A percentile compares a stretch with the other conserved stretches of the same genome.
Evolutionary conservation across 352 stramenopile species (phyloP).

Genomic region (Bremia lactucae): DNA sequence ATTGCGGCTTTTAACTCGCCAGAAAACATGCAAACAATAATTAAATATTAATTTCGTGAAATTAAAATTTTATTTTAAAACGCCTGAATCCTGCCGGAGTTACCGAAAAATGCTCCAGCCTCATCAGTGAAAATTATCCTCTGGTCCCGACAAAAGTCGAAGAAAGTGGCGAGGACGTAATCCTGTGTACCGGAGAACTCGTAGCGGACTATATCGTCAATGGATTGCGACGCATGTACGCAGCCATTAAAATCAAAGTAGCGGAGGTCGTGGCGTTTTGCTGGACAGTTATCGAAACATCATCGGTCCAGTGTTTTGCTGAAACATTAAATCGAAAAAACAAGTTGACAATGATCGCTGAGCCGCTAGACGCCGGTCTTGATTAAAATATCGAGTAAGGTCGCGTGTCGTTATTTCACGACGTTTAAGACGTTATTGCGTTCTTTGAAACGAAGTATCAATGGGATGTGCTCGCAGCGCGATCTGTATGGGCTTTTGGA

Average conservation of each 20-base stretch:
- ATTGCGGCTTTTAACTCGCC: no score
- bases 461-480: constrained; percentile 96
- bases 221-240: constrained; percentile 97
- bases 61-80: no score
- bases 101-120: constrained; percentile 96
- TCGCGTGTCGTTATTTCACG: constrained; percentile 86
- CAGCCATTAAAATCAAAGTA: constrained; percentile 98
- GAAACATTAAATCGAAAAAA: constrained; percentile 98
- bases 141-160: constrained; percentile 96
- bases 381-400: constrained; percentile 91
- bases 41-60: no score
- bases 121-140: constrained; percentile 96
- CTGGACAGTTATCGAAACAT: constrained; percentile 98
- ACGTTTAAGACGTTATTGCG: constrained; percentile 61
- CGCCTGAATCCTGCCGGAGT: constrained; percentile 95
- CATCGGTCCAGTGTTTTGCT: constrained; percentile 90
- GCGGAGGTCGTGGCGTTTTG: constrained; percentile 96
- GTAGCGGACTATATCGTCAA: constrained; percentile 98
- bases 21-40: no score
- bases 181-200: constrained; percentile 96
- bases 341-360: constrained; percentile 97
- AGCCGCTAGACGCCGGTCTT: constrained; percentile 94
- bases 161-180: constrained; percentile 98
- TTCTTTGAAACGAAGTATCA: constrained; percentile 98
- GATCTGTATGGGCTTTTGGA: constrained; percentile 99